Conservation (phyloP, 305 asterid genomes). For the Fraxinus xanthoxyloides region DNA sequence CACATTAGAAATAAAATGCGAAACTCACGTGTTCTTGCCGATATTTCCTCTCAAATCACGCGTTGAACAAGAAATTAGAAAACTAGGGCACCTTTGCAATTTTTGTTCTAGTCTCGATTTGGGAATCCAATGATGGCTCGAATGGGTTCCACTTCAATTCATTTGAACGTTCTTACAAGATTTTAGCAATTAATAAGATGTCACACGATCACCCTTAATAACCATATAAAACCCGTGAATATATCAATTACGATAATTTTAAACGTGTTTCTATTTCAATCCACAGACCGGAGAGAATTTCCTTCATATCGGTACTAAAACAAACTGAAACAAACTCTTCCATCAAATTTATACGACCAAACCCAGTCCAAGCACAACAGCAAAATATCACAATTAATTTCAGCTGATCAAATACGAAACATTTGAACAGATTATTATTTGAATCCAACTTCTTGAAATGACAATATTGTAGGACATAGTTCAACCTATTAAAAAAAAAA, state of each 20-base stretch:
- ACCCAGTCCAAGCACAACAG: too few relatives aligned
- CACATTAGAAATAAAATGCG: not conserved
- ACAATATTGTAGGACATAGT: too few relatives aligned
- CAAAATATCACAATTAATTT: too few relatives aligned
- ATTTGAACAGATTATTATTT: too few relatives aligned
- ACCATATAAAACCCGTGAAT: not conserved
- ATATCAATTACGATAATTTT: not conserved
- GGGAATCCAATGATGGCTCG: not conserved
- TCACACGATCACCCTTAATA: not conserved
- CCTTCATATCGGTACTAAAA: too few relatives aligned
- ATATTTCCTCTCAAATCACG: not conserved
- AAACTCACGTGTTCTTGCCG: not conserved
- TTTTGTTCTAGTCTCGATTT: not conserved
- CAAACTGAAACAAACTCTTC: too few relatives aligned
- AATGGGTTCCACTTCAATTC: not conserved
- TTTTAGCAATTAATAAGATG: not conserved
- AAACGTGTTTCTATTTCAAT: not conserved
- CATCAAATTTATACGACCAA: too few relatives aligned
- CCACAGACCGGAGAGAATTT: not conserved
- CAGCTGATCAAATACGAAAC: too few relatives aligned
- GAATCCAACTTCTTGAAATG: too few relatives aligned
- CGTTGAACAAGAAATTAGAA: not conserved
- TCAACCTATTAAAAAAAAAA: too few relatives aligned
- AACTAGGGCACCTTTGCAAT: not conserved
- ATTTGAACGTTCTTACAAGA: not conserved